A percentile compares a stretch with the other conserved stretches of the same genome.
These are phyloP conservation scores for Beta macrorhiza DNA, from an alignment of 179 eudicot genomes.

Conservation along the genomic window DNA sequence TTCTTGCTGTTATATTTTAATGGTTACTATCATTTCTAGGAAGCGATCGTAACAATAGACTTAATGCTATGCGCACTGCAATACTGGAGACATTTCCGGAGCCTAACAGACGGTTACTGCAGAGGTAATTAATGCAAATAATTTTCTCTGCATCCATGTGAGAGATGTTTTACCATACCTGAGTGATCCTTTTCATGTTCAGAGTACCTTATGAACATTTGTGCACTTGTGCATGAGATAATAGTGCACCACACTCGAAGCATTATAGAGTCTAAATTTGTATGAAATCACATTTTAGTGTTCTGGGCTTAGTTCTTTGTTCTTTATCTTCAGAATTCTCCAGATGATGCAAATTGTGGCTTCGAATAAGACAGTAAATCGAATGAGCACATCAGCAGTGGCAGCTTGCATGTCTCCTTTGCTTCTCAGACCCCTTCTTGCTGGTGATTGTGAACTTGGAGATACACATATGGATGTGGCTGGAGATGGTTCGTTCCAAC, in stretches of 20 bases:
- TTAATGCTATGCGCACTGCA: constrained; percentile 76
- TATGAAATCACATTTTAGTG: neutral
- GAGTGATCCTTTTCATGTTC: neutral
- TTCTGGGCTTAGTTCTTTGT: constrained; percentile 11
- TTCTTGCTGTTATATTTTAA: neutral
- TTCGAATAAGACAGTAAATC: constrained; percentile 62
- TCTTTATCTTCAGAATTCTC: constrained; percentile 65
- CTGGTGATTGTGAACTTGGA: constrained; percentile 94
- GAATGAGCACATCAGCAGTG: constrained; percentile 94
- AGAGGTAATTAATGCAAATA: constrained; percentile 52
- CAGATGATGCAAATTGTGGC: constrained; percentile 85
- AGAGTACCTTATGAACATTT: no score
- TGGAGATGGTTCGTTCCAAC: constrained; percentile 92
- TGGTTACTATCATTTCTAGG: constrained; percentile 42
- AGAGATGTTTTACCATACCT: neutral
- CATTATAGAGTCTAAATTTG: neutral
- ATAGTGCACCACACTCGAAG: neutral
- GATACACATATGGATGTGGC: constrained; percentile 75
- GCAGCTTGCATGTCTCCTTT: constrained; percentile 99
- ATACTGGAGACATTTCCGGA: constrained; percentile 95
- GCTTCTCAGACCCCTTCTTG: constrained; percentile 93
- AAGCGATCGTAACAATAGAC: constrained; percentile 77
- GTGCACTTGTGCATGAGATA: neutral
- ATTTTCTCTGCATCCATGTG: neutral
- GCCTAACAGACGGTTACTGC: constrained; percentile 88